Base-by-base conservation (phyloP, 441 rosid genomes). In the Corymbia citriodora region DNA sequence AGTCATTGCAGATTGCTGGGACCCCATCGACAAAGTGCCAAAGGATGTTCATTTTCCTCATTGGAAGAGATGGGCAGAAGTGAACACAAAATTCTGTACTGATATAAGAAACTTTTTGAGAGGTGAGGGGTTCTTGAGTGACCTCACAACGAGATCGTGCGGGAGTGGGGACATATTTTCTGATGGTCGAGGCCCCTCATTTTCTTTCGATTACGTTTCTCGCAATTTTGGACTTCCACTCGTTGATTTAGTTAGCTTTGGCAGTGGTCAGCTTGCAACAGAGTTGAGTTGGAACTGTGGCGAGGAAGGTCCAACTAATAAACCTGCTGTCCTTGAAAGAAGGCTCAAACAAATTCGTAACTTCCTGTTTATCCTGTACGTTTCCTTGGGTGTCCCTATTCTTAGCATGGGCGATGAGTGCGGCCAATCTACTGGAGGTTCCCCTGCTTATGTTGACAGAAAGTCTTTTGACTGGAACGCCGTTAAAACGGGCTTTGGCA, bases 341-440 rank as follows among this genome's bases (percentile, higher is more conserved):
- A 92, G 99, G 90, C 95, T 98, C 81, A 97, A 96, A 89, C 99
- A 98, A 92, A 95, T 96, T 55, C 97, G 98, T 3, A 97, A 96
- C 92, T 96, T 95, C 92, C 93, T 98, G 91, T 97, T 98, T 87
- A 92, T 96, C 91, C 92, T 96, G 72, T 97, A 91, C 93, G 92
- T 97, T 90, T 97, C 99, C 11, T 92, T 96, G 16, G 99, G 99
- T 70, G 93, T 96, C 88, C 99, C 99, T 5, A 95, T 96, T 88
- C 98, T 98, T 72, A 96, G 96, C 94, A 96, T 96, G 98, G 99
- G 99, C 89, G 99, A 97, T 91, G 99, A 98, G 92, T 97, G 97
- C 68, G 99, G 99, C 91, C 93, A 95, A 90, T 97, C 99, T 45
- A 92, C 97, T 10, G 92, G 96, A 3, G 99, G 98, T 57, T 97